A percentile compares a stretch with the other conserved stretches of the same genome.
Evolutionary conservation across 768 basidiomycete genomes (phyloP).

Genomic region (Leccinum aurantiacum): DNA sequence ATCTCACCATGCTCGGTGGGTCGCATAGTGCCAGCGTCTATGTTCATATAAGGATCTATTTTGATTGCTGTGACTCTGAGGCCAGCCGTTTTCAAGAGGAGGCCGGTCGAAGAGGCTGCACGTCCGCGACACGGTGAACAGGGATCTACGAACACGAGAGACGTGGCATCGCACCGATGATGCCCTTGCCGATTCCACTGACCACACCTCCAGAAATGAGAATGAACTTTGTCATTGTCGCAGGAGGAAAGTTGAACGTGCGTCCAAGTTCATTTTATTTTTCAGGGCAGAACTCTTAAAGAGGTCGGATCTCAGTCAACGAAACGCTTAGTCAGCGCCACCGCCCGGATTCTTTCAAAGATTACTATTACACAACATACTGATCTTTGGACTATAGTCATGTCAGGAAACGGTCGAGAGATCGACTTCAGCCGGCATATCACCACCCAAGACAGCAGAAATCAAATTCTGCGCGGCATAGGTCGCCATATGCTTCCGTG

Average conservation of each 20-base stretch:
- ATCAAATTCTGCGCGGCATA: conserved; percentile 67
- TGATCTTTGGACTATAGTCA: background rate
- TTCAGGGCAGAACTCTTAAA: background rate
- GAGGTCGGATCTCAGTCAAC: background rate
- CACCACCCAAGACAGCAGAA: conserved; percentile 45
- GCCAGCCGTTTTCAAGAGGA: conserved; percentile 92
- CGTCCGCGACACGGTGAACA: conserved; percentile 23
- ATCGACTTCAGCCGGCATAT: conserved; percentile 57
- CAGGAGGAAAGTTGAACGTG: conserved; percentile 5
- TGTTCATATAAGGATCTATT: conserved; percentile 99
- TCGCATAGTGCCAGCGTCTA: conserved; percentile 98
- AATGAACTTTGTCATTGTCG: conserved; percentile 90
- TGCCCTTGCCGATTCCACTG: conserved; percentile 98
- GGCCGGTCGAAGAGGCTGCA: conserved; percentile 92
- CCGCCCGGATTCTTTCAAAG: background rate
- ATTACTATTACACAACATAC: background rate
- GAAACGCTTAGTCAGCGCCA: conserved; percentile 3
- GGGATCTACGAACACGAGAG: conserved; percentile 12
- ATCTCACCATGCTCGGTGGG: conserved; percentile 94
- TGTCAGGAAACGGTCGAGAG: conserved; percentile 20
- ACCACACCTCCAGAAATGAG: conserved; percentile 96
- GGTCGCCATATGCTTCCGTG: conserved; percentile 78
- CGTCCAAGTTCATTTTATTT: background rate
- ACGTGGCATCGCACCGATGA: conserved; percentile 73
- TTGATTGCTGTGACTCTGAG: conserved; percentile 99